Percentiles rank a stretch among this genome's conserved stretches.
Evolutionary conservation across 768 basidiomycete species (phyloP).

Genomic region (Phylloporus rhodoxanthus): DNA sequence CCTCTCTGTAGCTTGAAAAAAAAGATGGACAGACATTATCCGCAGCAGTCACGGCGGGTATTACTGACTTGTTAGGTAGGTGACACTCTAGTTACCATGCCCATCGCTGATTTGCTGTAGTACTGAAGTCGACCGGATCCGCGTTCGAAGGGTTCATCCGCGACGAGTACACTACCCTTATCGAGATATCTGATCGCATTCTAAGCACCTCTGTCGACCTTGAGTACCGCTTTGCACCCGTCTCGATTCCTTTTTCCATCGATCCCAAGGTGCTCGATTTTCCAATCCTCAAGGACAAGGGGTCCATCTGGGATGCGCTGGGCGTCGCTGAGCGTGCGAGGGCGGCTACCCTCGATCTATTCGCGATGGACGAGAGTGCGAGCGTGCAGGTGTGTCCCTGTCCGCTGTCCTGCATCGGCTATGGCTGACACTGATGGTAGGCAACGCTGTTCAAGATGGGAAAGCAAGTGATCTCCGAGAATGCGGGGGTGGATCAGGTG

Average conservation of each 20-base stretch:
- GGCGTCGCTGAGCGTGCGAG: conserved; percentile 50
- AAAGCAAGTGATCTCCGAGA: conserved; percentile 62
- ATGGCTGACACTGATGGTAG: conserved; percentile 33
- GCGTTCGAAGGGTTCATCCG: conserved; percentile 75
- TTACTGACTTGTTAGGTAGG: conserved; percentile 78
- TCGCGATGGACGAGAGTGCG: conserved; percentile 84
- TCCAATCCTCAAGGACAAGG: conserved; percentile 36
- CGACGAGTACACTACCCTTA: conserved; percentile 87
- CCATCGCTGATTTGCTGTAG: conserved; percentile 32
- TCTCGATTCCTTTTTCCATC: conserved; percentile 41
- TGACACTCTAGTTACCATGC: not conserved
- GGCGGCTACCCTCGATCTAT: conserved; percentile 66
- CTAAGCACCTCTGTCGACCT: conserved; percentile 86
- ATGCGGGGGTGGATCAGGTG: conserved; percentile 52
- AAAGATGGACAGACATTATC: conserved; percentile 57
- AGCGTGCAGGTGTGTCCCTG: conserved; percentile 70
- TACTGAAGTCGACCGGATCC: conserved; percentile 86
- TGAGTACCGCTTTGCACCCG: conserved; percentile 53
- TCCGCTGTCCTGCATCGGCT: too few species aligned
- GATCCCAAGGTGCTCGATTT: conserved; percentile 54
- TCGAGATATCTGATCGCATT: conserved; percentile 79
- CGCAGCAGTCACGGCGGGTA: conserved; percentile 60
- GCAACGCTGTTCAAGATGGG: conserved; percentile 92
- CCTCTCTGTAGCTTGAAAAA: conserved; percentile 50
- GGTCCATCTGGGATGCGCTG: conserved; percentile 55